phyloP scores from a whole-genome alignment of 345 rosid species.

The Eucalyptus curtisii region DNA sequence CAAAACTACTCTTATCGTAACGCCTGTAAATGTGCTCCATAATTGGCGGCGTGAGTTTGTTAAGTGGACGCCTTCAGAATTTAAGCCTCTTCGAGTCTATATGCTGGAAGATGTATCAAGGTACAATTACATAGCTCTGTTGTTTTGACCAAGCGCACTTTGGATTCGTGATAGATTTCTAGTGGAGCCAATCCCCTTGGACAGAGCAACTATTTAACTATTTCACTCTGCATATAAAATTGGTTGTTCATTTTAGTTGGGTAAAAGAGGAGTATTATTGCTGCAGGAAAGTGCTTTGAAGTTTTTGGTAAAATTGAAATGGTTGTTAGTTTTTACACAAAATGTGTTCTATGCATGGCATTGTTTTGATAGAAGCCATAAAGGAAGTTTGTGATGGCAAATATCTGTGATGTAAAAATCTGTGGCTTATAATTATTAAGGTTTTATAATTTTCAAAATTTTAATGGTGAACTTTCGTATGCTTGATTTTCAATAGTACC shows the following conservation, averaged over 20 bases:
- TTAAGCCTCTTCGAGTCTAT: constrained; percentile 74
- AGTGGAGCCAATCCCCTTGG: not conserved
- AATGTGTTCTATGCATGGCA: not conserved
- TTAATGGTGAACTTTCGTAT: not conserved
- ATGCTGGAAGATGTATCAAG: constrained; percentile 97
- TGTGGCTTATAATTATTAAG: not conserved
- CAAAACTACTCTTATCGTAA: constrained; percentile 82
- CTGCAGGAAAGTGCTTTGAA: not conserved
- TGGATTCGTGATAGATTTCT: not conserved
- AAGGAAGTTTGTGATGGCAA: not conserved
- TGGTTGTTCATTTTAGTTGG: not conserved
- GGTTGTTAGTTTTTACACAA: not conserved
- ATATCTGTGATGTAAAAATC: not conserved
- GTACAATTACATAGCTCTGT: constrained; percentile 10
- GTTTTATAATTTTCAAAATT: not conserved
- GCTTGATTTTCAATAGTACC: not conserved
- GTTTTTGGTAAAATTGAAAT: not conserved
- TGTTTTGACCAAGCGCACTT: not conserved
- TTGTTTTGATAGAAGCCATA: not conserved
- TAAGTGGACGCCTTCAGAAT: constrained; percentile 95
- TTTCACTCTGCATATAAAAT: not conserved
- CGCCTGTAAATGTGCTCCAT: constrained; percentile 98
- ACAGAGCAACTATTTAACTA: not conserved
- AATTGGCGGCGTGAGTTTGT: constrained; percentile 92
- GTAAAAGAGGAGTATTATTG: not conserved